Conservation (phyloP, 1,139 yeast species). For the Suhomyces choctaworum region DNA sequence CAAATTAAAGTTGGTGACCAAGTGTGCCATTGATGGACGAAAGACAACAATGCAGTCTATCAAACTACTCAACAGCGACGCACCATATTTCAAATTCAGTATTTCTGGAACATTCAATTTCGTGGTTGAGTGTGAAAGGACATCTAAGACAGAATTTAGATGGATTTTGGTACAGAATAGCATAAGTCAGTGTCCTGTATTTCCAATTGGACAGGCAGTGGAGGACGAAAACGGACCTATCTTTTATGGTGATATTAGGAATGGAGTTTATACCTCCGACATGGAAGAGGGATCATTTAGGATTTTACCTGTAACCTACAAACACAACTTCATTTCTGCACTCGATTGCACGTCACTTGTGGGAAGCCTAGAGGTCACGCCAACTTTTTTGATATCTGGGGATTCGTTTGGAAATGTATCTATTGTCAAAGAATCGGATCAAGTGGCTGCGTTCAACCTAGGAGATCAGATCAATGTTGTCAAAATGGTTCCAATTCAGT, state of each 20-base stretch:
- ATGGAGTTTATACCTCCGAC: conserved; percentile 19
- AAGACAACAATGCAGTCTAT: conserved; percentile 3
- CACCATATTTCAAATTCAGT: conserved; percentile 6
- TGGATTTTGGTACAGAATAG: conserved; percentile 3
- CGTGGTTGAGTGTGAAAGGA: conserved; percentile 4
- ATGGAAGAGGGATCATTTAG: conserved; percentile 1
- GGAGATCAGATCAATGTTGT: conserved; percentile 37
- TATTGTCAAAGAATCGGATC: conserved; percentile 12
- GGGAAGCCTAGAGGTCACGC: background rate
- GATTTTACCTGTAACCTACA: conserved; percentile 6
- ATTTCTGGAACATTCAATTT: conserved; percentile 7
- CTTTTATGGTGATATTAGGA: conserved; percentile 24
- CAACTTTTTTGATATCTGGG: conserved; percentile 19
- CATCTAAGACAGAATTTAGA: background rate
- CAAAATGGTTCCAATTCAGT: conserved; percentile 6
- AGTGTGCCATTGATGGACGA: conserved; percentile 1
- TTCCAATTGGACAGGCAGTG: conserved; percentile 15
- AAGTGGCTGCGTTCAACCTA: conserved; percentile 24
- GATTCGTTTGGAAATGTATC: conserved; percentile 37
- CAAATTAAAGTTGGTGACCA: conserved; percentile 1
- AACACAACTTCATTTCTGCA: conserved; percentile 20
- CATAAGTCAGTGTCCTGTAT: conserved; percentile 10
- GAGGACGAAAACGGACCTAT: conserved; percentile 8
- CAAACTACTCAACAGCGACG: background rate
- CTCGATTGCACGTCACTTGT: conserved; percentile 11